Base-by-base conservation (phyloP, 169 alveolate genomes). In the Neospora caninum region DNA sequence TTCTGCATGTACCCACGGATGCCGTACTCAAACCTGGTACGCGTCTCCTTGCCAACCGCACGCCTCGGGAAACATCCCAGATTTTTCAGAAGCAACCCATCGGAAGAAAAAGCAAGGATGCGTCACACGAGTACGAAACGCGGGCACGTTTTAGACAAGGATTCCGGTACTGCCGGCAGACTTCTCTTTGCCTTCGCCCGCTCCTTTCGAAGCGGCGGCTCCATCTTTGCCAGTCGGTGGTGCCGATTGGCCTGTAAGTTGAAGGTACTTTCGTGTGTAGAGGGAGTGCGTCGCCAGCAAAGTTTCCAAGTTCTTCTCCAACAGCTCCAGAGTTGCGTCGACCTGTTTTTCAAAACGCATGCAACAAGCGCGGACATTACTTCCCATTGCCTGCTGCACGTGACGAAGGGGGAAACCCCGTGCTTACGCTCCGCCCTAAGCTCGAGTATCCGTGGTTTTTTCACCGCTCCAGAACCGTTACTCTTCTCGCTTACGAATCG, bases 251-350 rank as follows among this genome's bases (percentile, higher is more conserved):
- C 89, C 89, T 34, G 89, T 82, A 0, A 42, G 67, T 31, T 82
- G 89, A 22, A 82, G 64, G 36, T 82, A 82, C 29, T 42, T 38
- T 13, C 64, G 69, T 0, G 89, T 41, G 67, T 82, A 82, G 9
- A 29, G 31, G 0, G 89, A 41, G 29, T 82, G 89, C 0, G 53
- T 82, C 64, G 31, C 25, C 2, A 42, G 53, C 53, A 82, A 31
- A 39, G 39, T 29, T 6, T 82, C 41, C 2, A 82, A 82, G 39
- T 82, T 42, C 67, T 82, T 82, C 36, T 82, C 89, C n/a, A 82
- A 36, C 34, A 41, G 38, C 67, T 82, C 89, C 89, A 82, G 89
- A 20, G 89, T 42, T 25, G 89, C 89, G 18, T 82, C 89, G 27
- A 82, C 89, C 89, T 82, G 89, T 73, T 31, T 31, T 9, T 4